Evolutionary conservation across 1,139 yeast species (phyloP).

Genomic region (Saccharomyces hybrid): DNA sequence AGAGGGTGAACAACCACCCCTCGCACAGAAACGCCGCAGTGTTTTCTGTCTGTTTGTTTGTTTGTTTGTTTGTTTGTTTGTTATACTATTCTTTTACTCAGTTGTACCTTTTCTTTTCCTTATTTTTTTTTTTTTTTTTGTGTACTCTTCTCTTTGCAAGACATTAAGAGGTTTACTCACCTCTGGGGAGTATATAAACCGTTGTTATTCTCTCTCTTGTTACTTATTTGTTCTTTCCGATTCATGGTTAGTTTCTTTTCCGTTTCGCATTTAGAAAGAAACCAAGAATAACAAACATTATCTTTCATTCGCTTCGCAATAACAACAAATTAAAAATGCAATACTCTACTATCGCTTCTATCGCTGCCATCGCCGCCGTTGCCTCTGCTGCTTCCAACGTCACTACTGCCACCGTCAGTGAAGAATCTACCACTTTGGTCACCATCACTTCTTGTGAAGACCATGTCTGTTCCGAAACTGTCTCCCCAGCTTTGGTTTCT

Average conservation of each 20-base stretch:
- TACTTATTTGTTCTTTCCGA: no score
- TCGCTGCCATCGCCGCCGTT: slow-evolving; percentile 31
- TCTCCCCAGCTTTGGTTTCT: slow-evolving; percentile 31
- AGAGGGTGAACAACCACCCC: not conserved
- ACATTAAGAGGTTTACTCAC: no score
- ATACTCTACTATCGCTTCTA: slow-evolving; percentile 32
- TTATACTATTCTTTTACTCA: not conserved
- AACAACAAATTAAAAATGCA: slow-evolving; percentile 26
- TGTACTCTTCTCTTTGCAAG: no score
- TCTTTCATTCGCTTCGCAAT: slow-evolving; percentile 23
- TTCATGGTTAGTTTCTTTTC: not conserved
- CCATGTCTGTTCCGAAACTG: slow-evolving; percentile 29
- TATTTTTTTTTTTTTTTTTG: no score
- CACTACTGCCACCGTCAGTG: slow-evolving; percentile 33
- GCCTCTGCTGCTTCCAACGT: slow-evolving; percentile 31
- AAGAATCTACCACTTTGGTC: slow-evolving; percentile 35
- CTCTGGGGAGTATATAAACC: no score
- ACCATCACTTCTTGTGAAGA: slow-evolving; percentile 44
- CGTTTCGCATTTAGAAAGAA: not conserved
- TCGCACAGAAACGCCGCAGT: not conserved
- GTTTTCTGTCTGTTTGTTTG: not conserved
- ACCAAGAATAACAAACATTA: slow-evolving; percentile 8
- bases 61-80: not conserved
- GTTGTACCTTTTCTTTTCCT: not conserved
- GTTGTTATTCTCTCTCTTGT: no score